Evolutionary conservation across 352 stramenopile genomes (phyloP).

Genomic region (Stramenopiles sp.): DNA sequence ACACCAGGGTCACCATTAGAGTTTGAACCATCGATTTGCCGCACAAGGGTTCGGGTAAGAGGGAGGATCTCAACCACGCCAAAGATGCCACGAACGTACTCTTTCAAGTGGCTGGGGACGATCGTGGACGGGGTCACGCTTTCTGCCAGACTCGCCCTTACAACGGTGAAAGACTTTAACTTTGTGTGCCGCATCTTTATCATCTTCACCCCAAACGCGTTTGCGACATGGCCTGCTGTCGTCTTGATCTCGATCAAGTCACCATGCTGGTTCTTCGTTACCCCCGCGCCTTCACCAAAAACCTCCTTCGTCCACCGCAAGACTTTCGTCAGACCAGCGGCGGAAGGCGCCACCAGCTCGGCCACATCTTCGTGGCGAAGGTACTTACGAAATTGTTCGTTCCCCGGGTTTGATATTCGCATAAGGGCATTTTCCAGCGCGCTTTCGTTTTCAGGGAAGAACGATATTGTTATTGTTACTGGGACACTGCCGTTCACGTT

Average conservation of each 20-base stretch:
- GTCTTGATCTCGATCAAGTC: not conserved
- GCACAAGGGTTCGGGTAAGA: too few species aligned
- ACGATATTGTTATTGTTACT: too few species aligned
- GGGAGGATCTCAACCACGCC: not conserved
- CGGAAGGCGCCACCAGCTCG: not conserved
- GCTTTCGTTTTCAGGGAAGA: not conserved
- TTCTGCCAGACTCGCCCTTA: not conserved
- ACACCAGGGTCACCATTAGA: not conserved
- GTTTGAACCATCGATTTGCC: not conserved
- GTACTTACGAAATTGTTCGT: conserved; percentile 6
- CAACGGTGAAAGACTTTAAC: too few species aligned
- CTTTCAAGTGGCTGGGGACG: not conserved
- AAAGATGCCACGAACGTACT: not conserved
- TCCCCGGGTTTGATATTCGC: not conserved
- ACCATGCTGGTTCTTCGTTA: not conserved
- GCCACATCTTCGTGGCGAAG: not conserved
- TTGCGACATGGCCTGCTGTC: not conserved
- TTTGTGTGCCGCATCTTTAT: too few species aligned
- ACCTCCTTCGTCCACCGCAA: not conserved
- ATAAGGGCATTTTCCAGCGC: not conserved
- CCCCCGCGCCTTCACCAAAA: not conserved
- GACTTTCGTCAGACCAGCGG: not conserved
- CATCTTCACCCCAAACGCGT: too few species aligned
- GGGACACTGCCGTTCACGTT: too few species aligned
- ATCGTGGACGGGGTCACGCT: not conserved